phyloP scores from a whole-genome alignment of 2,329 filamentous ascomycete species.

The Beauveria scarabaeidicola region DNA sequence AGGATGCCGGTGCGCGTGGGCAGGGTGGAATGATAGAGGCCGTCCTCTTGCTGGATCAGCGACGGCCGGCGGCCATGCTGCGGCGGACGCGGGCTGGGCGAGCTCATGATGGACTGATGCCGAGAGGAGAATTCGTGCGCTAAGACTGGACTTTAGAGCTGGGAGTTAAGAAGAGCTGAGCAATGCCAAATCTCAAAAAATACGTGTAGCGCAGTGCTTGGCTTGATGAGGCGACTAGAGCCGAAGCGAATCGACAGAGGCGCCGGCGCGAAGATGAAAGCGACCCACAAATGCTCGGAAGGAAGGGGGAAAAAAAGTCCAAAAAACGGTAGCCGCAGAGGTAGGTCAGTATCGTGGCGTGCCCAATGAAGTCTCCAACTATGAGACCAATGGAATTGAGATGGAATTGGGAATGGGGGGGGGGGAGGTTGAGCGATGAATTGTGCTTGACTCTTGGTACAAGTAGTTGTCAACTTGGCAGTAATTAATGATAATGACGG shows the following conservation, averaged over 20 bases:
- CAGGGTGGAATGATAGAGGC: constrained; percentile 22
- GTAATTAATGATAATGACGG: not conserved
- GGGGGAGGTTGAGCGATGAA: not conserved
- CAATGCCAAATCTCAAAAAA: too few species aligned
- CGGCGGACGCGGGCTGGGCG: constrained; percentile 12
- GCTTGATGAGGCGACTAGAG: not conserved
- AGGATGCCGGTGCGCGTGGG: constrained; percentile 29
- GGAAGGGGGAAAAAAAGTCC: too few species aligned
- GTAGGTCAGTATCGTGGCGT: not conserved
- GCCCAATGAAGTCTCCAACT: not conserved
- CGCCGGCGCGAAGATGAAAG: not conserved
- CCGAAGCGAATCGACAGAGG: not conserved
- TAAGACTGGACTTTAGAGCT: too few species aligned
- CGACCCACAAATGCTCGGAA: too few species aligned
- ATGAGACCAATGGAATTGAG: not conserved
- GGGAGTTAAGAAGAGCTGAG: too few species aligned
- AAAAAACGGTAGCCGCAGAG: too few species aligned
- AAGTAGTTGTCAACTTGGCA: not conserved
- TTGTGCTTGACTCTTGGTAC: not conserved
- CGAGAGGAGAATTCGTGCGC: not conserved
- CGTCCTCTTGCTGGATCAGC: constrained; percentile 25
- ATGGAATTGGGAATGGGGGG: not conserved
- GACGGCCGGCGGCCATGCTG: constrained; percentile 22
- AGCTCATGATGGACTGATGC: constrained; percentile 4
- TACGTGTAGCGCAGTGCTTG: not conserved